Base-by-base conservation (phyloP, 2,329 filamentous ascomycete genomes). In the Raffaelea deltoideospora region DNA sequence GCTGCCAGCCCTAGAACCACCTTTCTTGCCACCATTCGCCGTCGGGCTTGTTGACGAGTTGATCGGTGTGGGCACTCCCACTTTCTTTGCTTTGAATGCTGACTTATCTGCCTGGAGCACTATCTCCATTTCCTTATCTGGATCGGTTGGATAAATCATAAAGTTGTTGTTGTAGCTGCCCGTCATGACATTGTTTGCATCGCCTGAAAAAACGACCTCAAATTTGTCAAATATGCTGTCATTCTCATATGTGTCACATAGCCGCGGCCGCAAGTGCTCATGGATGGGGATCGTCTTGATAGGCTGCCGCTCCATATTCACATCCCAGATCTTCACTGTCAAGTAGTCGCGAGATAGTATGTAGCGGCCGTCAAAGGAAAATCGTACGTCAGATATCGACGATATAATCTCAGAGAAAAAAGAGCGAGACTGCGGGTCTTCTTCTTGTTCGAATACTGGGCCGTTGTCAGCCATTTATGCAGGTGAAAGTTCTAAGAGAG, bases 121-220 rank as follows among this genome's bases (percentile, higher is more conserved):
- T 33, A 98, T 87, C 59, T 98, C 90, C 3, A 88, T 88, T 55
- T 98, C 90, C 63, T 92, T 92, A 47, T 88, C 84, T 7, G 87
- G 83, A 51, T 96, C 88, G 20, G 87, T 90, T 5, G 90, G 90
- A 58, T 96, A 98, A 53, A 98, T 98, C 90, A 98, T 98, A 68
- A 98, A 96, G 65, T 98, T 98, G 66, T 98, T 98, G 71, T 98
- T 98, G 68, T 98, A 98, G 55, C 86, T 95, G 49, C 90, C 90
- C 6, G 90, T 98, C 90, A 98, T 98, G 47, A 96, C 90, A 50
- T 98, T 96, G 69, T 94, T 92, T 28, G 86, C 85, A 58, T 96
- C 88, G 19, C 90, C 90, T 2, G 88, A 96, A 64, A 98, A 98
- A 36, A 96, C 88, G 30, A 98, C 90, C 61, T 98, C 90, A 47